A percentile compares a stretch with the other conserved stretches of the same genome.
Evolutionary conservation across 441 rosid species (phyloP).

Genomic region (Eutrema salsugineum): DNA sequence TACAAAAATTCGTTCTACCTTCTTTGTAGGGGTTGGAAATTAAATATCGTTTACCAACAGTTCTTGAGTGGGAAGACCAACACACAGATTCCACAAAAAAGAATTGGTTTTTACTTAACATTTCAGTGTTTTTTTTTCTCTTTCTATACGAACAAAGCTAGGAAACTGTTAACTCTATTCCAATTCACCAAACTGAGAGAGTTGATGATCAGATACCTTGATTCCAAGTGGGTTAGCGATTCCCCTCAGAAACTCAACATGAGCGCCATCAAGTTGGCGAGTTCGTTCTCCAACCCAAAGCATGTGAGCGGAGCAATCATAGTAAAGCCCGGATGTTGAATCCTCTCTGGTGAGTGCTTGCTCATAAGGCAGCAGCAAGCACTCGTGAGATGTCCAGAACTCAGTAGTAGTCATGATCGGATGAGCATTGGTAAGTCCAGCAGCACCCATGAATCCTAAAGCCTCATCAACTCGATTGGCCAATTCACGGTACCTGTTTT

Average conservation of each 20-base stretch:
- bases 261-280: constrained; percentile 95
- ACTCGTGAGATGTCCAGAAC: constrained; percentile 97
- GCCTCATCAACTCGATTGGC: constrained; percentile 96
- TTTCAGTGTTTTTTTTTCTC: too few species aligned
- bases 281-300: constrained; percentile 96
- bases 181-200: too few species aligned
- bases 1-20: too few species aligned
- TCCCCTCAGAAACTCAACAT: constrained; percentile 92
- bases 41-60: too few species aligned
- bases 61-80: too few species aligned
- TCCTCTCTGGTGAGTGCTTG: constrained; percentile 88
- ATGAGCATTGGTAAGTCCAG: constrained; percentile 90
- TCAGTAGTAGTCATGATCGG: constrained; percentile 92
- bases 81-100: too few species aligned
- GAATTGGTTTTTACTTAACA: too few species aligned
- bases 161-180: too few species aligned
- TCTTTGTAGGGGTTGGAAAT: too few species aligned
- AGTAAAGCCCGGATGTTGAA: constrained; percentile 89
- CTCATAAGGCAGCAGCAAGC: constrained; percentile 90
- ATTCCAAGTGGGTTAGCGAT: constrained; percentile 90
- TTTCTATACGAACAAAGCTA: too few species aligned
- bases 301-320: constrained; percentile 96
- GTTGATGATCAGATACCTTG: constrained; percentile 45
- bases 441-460: constrained; percentile 93
- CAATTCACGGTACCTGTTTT: constrained; percentile 76